Evolutionary conservation across 2,329 filamentous ascomycete species (phyloP).

Genomic region (Microdochium trichocladiopsis): DNA sequence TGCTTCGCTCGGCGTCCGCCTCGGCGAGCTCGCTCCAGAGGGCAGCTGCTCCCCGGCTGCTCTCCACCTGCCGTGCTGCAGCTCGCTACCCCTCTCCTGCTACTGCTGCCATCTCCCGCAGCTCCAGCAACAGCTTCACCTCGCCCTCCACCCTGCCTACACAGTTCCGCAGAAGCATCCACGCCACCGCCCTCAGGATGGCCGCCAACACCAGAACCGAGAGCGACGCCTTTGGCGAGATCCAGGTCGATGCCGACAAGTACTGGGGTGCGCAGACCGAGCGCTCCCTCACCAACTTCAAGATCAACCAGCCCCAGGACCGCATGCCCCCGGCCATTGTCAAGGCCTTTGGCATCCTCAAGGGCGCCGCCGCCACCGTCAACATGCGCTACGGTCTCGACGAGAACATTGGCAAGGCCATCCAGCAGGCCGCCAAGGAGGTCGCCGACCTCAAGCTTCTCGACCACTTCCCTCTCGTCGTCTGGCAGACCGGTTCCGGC

Average conservation of each 20-base stretch:
- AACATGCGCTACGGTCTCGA: slow-evolving; percentile 96
- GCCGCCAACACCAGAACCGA: slow-evolving; percentile 65
- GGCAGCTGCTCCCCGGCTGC: neutral
- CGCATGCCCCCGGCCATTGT: slow-evolving; percentile 93
- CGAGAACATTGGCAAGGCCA: slow-evolving; percentile 83
- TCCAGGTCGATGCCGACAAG: slow-evolving; percentile 84
- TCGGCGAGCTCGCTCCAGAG: neutral
- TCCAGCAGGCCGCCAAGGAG: slow-evolving; percentile 89
- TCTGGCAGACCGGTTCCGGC: slow-evolving; percentile 98
- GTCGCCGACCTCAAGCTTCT: slow-evolving; percentile 89
- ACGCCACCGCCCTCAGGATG: slow-evolving; percentile 41
- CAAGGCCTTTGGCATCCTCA: slow-evolving; percentile 91
- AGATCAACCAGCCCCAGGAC: slow-evolving; percentile 98
- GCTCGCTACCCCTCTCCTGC: slow-evolving; percentile 7
- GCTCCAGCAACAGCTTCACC: slow-evolving; percentile 7
- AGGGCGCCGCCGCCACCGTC: slow-evolving; percentile 90
- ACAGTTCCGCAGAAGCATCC: slow-evolving; percentile 27
- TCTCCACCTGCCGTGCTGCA: neutral
- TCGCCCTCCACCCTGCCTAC: slow-evolving; percentile 12
- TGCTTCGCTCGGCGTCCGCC: neutral
- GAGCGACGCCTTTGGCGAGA: slow-evolving; percentile 95
- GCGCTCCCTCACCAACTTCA: slow-evolving; percentile 94
- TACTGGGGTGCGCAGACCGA: slow-evolving; percentile 99
- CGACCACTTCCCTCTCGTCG: slow-evolving; percentile 96
- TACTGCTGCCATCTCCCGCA: slow-evolving; percentile 10